These are phyloP conservation scores for Balakata baccata DNA, from an alignment of 345 rosid species.

Conservation along the genomic window DNA sequence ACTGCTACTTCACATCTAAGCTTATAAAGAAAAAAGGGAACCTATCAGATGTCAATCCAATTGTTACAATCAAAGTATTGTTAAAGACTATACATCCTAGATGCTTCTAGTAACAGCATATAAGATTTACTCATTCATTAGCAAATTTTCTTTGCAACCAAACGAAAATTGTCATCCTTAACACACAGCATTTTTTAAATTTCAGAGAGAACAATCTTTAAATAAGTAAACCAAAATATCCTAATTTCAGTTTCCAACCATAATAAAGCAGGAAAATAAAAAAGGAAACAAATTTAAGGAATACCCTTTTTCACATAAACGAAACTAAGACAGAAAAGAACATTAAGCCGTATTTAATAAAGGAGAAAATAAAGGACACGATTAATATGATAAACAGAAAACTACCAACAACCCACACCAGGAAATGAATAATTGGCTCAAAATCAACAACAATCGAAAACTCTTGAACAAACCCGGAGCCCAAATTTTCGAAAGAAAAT, in stretches of 20 bases:
- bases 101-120: neutral
- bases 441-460: neutral
- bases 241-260: neutral
- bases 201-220: neutral
- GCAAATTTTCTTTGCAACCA: neutral
- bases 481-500: neutral
- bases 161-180: neutral
- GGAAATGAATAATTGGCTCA: neutral
- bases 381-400: neutral
- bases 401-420: neutral
- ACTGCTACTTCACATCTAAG: slow-evolving; percentile 1
- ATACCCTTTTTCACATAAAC: neutral
- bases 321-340: too few relatives aligned
- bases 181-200: neutral
- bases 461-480: neutral
- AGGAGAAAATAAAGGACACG: neutral
- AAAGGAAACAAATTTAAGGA: too few relatives aligned
- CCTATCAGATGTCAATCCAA: neutral
- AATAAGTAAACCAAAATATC: neutral
- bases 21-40: neutral
- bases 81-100: neutral
- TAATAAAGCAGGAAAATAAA: neutral
- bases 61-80: neutral
- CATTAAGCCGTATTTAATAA: neutral
- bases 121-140: neutral